Evolutionary conservation across 208 protist genomes (phyloP).

Genomic region (Tetramitus jugosus): DNA sequence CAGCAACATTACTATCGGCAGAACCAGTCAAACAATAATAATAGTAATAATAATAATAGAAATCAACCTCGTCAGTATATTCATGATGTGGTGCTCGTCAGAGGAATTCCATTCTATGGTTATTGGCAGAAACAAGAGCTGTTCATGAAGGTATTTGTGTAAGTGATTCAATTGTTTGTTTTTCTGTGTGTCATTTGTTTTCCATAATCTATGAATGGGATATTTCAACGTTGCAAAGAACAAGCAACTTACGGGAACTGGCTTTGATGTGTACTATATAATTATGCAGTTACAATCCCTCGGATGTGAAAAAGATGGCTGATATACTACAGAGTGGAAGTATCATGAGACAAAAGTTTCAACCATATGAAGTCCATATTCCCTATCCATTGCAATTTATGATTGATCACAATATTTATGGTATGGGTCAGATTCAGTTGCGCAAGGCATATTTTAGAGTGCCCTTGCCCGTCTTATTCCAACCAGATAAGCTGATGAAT

Average conservation of each 20-base stretch:
- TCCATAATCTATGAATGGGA: too few relatives aligned
- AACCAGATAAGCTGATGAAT: background rate
- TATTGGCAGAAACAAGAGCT: background rate
- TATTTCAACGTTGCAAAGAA: too few relatives aligned
- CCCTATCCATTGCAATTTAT: slow-evolving; percentile 58
- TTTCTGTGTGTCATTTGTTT: too few relatives aligned
- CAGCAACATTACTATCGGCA: too few relatives aligned
- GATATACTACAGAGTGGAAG: background rate
- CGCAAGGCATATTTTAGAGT: background rate
- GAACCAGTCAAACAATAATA: too few relatives aligned
- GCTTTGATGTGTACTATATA: too few relatives aligned
- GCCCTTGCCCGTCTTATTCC: too few relatives aligned
- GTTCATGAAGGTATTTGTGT: slow-evolving; percentile 11
- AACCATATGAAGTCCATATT: slow-evolving; percentile 52
- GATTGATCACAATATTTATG: slow-evolving; percentile 61
- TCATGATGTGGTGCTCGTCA: background rate
- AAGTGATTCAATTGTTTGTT: too few relatives aligned
- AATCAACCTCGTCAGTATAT: background rate
- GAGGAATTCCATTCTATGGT: slow-evolving; percentile 13
- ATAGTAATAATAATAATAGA: background rate
- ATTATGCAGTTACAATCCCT: background rate
- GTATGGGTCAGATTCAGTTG: slow-evolving; percentile 46
- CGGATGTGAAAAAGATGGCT: background rate
- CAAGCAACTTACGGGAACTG: too few relatives aligned
- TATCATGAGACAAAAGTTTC: background rate